A percentile compares a stretch with the other conserved stretches of the same genome.
phyloP scores from a whole-genome alignment of 2,329 filamentous ascomycete genomes.

The Fusarium palustre region DNA sequence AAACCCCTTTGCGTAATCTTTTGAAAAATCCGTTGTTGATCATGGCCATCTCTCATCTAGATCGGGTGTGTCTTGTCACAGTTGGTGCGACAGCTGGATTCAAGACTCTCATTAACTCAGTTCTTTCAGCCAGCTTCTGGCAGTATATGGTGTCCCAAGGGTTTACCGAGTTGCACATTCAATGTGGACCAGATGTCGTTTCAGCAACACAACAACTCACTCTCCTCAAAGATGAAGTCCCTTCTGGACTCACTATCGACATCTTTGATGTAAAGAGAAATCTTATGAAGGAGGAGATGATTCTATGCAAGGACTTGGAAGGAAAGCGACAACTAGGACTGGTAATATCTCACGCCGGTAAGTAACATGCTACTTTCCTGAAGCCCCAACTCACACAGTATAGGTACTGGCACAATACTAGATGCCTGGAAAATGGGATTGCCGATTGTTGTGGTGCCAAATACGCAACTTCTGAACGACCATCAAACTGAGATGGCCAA shows the following conservation, averaged over 20 bases:
- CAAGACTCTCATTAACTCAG: slow-evolving; percentile 73
- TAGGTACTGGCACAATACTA: slow-evolving; percentile 90
- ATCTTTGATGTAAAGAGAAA: slow-evolving; percentile 52
- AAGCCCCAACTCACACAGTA: slow-evolving; percentile 11
- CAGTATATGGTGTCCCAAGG: slow-evolving; percentile 65
- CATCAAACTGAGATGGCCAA: slow-evolving; percentile 90
- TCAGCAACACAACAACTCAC: slow-evolving; percentile 48
- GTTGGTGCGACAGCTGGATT: slow-evolving; percentile 94
- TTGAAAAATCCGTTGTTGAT: slow-evolving; percentile 13
- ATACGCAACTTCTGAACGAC: slow-evolving; percentile 83
- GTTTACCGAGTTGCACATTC: slow-evolving; percentile 80
- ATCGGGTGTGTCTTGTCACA: slow-evolving; percentile 79
- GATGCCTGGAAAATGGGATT: slow-evolving; percentile 80
- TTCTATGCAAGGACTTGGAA: slow-evolving; percentile 60
- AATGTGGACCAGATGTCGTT: slow-evolving; percentile 78
- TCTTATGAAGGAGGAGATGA: slow-evolving; percentile 63
- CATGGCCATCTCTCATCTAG: slow-evolving; percentile 1
- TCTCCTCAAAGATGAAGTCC: slow-evolving; percentile 41
- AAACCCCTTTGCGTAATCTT: not conserved
- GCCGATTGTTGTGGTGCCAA: slow-evolving; percentile 90
- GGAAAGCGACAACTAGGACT: slow-evolving; percentile 70
- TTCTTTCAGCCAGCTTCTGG: slow-evolving; percentile 73
- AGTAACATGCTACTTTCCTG: not conserved
- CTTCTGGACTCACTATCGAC: slow-evolving; percentile 43
- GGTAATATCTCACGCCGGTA: slow-evolving; percentile 91